Base-by-base conservation (phyloP, 805 yeast species). In the Yarrowia hollandica region DNA sequence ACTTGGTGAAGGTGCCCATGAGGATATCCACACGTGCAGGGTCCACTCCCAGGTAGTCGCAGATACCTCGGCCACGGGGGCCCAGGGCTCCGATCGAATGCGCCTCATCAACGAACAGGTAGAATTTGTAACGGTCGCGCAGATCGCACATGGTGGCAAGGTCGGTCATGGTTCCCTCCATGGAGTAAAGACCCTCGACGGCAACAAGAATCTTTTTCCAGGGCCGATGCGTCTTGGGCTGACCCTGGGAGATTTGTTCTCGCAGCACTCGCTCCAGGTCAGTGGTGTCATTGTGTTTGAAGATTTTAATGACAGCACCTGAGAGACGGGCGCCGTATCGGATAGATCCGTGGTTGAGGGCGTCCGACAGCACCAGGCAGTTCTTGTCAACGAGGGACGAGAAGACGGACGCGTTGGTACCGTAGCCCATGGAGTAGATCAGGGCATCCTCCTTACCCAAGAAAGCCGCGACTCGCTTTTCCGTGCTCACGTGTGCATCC, bases 71-170 rank as follows among this genome's bases (percentile, higher is more conserved):
- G 44, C 99, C 99, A 56, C 75, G 74, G 41, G 95, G 94, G 25
- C 99, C 99, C 75, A 94, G 80, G n/a, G 99, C 99, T 67, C 99
- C 99, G 68, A 94, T 86, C 5, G 98, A 92, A 72, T 94, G 99
- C 11, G 99, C 99, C 73, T 94, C 99, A 72, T 94, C 99, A 62
- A 95, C 88, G 68, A 88, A 94, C 56, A 94, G 74, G 69, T 88
- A 89, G 69, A 92, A 88, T 67, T 90, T 90, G 76, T 95, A 94
- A 70, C 88, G 88, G 34, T 87, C 80, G 67, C 86, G 85, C 63
- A 91, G 76, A 65, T 80, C 86, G 23, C 91, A 79, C 42, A 91
- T 69, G 61, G 74, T 78, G 4, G 97, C 96, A 65, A 91, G 77
- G 69, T 91, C 84, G 70, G 88, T 83, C 79, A 89, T 77, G 65